These are phyloP conservation scores for Guadua angustifolia DNA, from an alignment of 176 grass and related monocot genomes.

Conservation along the genomic window DNA sequence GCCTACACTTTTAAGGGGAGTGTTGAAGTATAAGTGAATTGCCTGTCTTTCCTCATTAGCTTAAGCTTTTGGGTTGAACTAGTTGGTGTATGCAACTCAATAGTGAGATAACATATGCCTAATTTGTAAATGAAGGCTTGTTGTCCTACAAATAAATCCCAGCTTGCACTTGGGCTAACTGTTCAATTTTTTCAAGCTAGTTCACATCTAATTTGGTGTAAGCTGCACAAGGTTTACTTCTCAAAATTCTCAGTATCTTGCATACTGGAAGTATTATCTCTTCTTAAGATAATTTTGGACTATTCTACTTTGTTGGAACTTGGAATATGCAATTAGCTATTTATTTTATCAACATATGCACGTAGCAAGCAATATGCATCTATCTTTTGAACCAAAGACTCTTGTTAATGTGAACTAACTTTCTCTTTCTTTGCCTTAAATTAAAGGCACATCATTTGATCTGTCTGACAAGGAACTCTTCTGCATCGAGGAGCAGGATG, in stretches of 20 bases:
- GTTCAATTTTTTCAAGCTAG: background rate
- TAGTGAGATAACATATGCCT: background rate
- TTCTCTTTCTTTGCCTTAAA: slow-evolving; percentile 29
- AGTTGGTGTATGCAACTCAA: too few relatives aligned
- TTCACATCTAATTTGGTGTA: background rate
- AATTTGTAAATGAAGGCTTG: background rate
- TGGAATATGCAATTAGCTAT: background rate
- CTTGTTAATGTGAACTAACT: slow-evolving; percentile 17
- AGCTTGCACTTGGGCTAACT: background rate
- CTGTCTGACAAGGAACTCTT: slow-evolving; percentile 90
- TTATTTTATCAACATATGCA: background rate
- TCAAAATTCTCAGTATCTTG: slow-evolving; percentile 15
- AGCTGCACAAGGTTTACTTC: background rate
- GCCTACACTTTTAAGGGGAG: too few relatives aligned
- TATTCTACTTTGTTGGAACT: slow-evolving; percentile 13
- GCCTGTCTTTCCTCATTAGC: too few relatives aligned
- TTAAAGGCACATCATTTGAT: slow-evolving; percentile 81
- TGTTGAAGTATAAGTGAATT: too few relatives aligned
- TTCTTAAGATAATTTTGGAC: slow-evolving; percentile 12
- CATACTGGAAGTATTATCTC: slow-evolving; percentile 11
- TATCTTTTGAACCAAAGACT: slow-evolving; percentile 6
- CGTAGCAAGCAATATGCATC: background rate
- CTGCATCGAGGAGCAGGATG: slow-evolving; percentile 93
- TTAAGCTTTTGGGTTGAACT: too few relatives aligned
- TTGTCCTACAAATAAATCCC: background rate